A percentile compares a stretch with the other conserved stretches of the same genome.
phyloP scores from a whole-genome alignment of 805 yeast species.

The Cyberlindnera euphorbiiphila region DNA sequence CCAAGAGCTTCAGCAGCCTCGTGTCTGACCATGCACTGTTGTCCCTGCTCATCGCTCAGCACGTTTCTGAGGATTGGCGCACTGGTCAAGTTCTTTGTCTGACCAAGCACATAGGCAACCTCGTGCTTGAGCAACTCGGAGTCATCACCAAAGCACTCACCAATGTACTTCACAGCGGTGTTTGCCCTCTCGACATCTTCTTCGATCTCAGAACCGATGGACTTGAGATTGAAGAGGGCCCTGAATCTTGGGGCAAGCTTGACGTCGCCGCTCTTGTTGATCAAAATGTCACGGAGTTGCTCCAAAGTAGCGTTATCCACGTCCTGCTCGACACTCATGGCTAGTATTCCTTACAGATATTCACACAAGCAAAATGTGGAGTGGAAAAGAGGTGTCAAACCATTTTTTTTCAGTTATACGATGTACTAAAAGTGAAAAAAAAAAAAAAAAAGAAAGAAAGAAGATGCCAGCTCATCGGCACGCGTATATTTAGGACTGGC shows the following conservation, averaged over 20 bases:
- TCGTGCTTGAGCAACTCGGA: slow-evolving; percentile 95
- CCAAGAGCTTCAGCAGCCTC: slow-evolving; percentile 99
- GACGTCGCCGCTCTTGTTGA: slow-evolving; percentile 61
- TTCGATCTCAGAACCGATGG: slow-evolving; percentile 72
- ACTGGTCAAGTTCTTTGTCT: slow-evolving; percentile 79
- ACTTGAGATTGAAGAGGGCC: slow-evolving; percentile 87
- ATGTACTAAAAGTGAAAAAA: background rate
- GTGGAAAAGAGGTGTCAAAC: slow-evolving; percentile 5
- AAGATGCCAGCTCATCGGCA: slow-evolving; percentile 14
- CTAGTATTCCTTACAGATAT: background rate
- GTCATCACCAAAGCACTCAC: slow-evolving; percentile 72
- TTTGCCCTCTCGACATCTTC: slow-evolving; percentile 51
- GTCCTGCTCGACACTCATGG: slow-evolving; percentile 15
- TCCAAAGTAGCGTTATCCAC: slow-evolving; percentile 42
- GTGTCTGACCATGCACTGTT: slow-evolving; percentile 96
- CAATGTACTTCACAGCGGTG: slow-evolving; percentile 74
- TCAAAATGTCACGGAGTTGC: slow-evolving; percentile 65
- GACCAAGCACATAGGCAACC: slow-evolving; percentile 96
- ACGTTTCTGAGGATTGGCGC: slow-evolving; percentile 74
- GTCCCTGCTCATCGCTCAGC: slow-evolving; percentile 54
- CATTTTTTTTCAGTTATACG: slow-evolving; percentile 2
- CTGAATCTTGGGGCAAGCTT: slow-evolving; percentile 86
- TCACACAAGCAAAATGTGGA: background rate
- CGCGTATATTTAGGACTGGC: no score
- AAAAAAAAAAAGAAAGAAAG: slow-evolving; percentile 7